These are phyloP conservation scores for Trichoderma aggressivum DNA, from an alignment of 2,329 filamentous ascomycete species.

Conservation along the genomic window DNA sequence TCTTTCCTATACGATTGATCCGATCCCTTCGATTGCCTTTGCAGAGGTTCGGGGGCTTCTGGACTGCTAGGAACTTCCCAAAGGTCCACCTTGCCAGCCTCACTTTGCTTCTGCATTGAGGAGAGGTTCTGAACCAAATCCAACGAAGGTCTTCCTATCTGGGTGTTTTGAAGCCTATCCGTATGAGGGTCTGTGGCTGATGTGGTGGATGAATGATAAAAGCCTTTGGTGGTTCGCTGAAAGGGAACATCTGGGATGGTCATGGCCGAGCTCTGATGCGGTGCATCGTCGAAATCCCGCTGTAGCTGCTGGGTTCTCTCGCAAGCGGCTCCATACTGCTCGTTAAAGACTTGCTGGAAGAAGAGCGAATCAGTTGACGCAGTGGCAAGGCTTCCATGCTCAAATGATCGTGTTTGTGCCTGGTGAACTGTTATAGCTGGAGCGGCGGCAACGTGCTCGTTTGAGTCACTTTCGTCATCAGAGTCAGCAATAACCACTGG, in stretches of 20 bases:
- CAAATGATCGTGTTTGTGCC: conserved; percentile 24
- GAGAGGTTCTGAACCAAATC: conserved; percentile 36
- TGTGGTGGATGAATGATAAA: conserved; percentile 28
- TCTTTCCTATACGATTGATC: not conserved
- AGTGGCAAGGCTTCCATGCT: conserved; percentile 30
- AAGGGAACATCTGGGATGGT: conserved; percentile 24
- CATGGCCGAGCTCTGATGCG: conserved; percentile 18
- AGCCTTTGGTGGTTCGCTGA: conserved; percentile 28
- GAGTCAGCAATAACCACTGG: conserved; percentile 38
- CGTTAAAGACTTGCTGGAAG: conserved; percentile 47
- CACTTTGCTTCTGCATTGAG: conserved; percentile 14
- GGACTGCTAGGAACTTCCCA: conserved; percentile 48
- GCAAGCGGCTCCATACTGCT: conserved; percentile 38
- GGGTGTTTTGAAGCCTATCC: conserved; percentile 17
- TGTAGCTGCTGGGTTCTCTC: conserved; percentile 22
- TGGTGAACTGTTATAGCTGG: conserved; percentile 10
- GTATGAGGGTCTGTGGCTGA: conserved; percentile 30
- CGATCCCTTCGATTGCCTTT: not conserved
- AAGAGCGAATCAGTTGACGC: conserved; percentile 47
- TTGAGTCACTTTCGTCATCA: conserved; percentile 35
- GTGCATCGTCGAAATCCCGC: not conserved
- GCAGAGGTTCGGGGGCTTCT: conserved; percentile 20
- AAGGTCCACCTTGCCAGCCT: conserved; percentile 26
- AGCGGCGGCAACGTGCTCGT: conserved; percentile 23
- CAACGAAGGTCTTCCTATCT: conserved; percentile 20